Evolutionary conservation across 2,329 filamentous ascomycete genomes (phyloP).

Genomic region (Zasmidium angulare): DNA sequence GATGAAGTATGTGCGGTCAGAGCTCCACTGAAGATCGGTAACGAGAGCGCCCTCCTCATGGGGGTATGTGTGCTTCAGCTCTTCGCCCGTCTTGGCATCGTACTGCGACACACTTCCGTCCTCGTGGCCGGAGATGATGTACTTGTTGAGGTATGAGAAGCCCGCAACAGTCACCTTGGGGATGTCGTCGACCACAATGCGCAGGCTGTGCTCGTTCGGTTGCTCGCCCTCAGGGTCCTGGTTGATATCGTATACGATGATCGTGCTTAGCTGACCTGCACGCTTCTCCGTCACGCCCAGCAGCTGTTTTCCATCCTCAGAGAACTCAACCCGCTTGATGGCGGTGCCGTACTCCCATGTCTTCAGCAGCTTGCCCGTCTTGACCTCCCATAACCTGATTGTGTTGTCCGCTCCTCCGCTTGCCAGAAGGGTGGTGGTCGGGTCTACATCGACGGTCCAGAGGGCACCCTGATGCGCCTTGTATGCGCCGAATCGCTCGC

Average conservation of each 20-base stretch:
- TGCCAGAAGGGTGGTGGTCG: constrained; percentile 85
- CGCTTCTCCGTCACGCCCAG: constrained; percentile 97
- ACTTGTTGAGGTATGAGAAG: constrained; percentile 91
- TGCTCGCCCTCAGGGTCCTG: constrained; percentile 81
- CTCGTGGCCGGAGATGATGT: constrained; percentile 97
- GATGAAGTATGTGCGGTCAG: constrained; percentile 96
- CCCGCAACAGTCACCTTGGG: constrained; percentile 97
- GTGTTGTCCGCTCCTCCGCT: constrained; percentile 98
- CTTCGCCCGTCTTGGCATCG: constrained; percentile 87
- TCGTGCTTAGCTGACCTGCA: constrained; percentile 92
- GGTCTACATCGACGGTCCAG: constrained; percentile 97
- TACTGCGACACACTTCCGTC: constrained; percentile 90
- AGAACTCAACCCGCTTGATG: constrained; percentile 97
- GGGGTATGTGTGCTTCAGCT: constrained; percentile 74
- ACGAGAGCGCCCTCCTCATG: constrained; percentile 84
- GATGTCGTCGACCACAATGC: constrained; percentile 84
- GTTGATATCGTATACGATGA: constrained; percentile 87
- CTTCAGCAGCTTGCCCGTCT: constrained; percentile 89
- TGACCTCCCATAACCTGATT: constrained; percentile 93
- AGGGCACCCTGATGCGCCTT: constrained; percentile 95
- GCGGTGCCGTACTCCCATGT: constrained; percentile 97
- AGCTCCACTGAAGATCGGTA: constrained; percentile 91
- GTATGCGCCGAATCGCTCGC: constrained; percentile 95
- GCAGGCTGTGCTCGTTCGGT: constrained; percentile 75
- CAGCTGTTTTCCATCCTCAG: constrained; percentile 84